Base-by-base conservation (phyloP, 129 eudicot species). In the Tagetes patula region DNA sequence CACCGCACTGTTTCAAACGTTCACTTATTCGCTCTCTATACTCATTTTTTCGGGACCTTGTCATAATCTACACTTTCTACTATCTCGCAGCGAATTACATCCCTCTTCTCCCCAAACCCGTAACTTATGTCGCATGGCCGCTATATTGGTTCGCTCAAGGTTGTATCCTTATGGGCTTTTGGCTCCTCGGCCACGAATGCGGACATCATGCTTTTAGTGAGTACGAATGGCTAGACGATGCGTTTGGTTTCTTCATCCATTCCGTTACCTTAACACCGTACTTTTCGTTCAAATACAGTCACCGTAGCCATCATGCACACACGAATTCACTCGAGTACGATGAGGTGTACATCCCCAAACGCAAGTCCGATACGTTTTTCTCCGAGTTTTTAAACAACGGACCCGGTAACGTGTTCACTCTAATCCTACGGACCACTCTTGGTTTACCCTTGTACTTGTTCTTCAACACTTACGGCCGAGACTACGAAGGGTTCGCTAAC, bases 1-100 rank as follows among this genome's bases (percentile, higher is more conserved):
- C 83, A 53, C 83, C 83, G 1, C 83, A 79, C 34, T 79, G 79
- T 58, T 79, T 79, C 46, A 65, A 73, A 56, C 83, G 79, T 1
- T 79, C 78, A 6, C 72, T 73, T 8, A 3, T 58, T 33, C 65
- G 78, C n/a, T 79, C 83, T 1, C 48, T 79, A 36, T 71, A 70
- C 9, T 79, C 76, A 27, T 49, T 79, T 67, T 14, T 72, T 8
- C 77, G 74, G 0, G 83, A 79, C 62, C 68, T 79, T 11, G 3
- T 72, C 59, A 12, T 72, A 4, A 53, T 65, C 63, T 52, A 50
- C 11, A 11, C 40, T 63, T 56, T 72, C 33, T 67, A 73, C 52
- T 73, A 72, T 63, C 41, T 73, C 1, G 83, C 78, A 31, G 8
- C 79, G 0, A 53, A 32, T 27, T 79, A 65, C 75, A 72, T 79